A percentile compares a stretch with the other conserved stretches of the same genome.
Evolutionary conservation across 768 basidiomycete species (phyloP).

Genomic region (Phlegmacium glaucopus): DNA sequence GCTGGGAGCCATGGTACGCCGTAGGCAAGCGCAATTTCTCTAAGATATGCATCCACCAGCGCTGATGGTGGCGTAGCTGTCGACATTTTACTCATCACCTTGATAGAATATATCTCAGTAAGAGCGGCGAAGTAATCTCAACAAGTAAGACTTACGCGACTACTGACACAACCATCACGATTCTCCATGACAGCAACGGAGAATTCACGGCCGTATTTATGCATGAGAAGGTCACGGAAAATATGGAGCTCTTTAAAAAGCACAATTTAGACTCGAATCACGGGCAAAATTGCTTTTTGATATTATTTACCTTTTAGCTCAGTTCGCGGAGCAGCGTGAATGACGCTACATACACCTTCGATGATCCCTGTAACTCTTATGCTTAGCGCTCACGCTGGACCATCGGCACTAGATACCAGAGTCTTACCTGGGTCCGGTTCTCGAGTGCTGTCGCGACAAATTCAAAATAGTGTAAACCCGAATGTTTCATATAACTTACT

Average conservation of each 20-base stretch:
- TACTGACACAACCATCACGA: conserved; percentile 72
- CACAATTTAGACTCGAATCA: not conserved
- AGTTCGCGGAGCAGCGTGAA: conserved; percentile 88
- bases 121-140: not conserved
- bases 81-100: conserved; percentile 76
- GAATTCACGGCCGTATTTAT: conserved; percentile 93
- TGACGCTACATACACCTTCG: conserved; percentile 86
- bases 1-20: conserved; percentile 63
- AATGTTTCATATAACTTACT: conserved; percentile 43
- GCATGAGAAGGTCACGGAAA: conserved; percentile 90
- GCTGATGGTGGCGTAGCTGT: conserved; percentile 65
- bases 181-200: conserved; percentile 86
- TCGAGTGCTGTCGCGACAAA: conserved; percentile 44
- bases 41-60: conserved; percentile 84
- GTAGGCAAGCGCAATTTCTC: conserved; percentile 89
- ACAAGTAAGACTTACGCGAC: conserved; percentile 56
- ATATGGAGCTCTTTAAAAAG: conserved; percentile 73
- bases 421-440: conserved; percentile 79
- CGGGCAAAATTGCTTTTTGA: not conserved
- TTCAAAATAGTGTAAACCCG: conserved; percentile 10
- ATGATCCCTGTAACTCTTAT: conserved; percentile 31
- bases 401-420: not conserved
- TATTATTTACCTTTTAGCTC: conserved; percentile 85
- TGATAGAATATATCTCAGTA: conserved; percentile 6
- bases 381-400: not conserved